phyloP scores from a whole-genome alignment of 129 eudicot species.

The Logfia minima region DNA sequence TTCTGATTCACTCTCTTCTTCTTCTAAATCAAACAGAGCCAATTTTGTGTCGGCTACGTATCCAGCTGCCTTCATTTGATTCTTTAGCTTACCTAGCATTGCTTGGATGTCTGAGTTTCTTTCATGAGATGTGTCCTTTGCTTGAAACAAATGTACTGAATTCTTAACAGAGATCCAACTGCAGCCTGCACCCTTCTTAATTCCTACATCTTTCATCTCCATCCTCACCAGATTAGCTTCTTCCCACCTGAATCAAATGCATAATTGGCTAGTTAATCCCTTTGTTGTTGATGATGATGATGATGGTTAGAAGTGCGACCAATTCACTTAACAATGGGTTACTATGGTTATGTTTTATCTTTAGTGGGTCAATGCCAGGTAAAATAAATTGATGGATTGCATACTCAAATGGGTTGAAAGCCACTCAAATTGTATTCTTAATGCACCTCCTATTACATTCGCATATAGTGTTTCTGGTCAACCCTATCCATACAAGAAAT shows the following conservation, averaged over 20 bases:
- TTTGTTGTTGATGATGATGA: not conserved
- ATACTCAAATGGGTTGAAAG: not conserved
- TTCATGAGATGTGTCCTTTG: constrained; percentile 68
- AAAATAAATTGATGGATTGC: not conserved
- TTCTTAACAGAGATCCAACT: constrained; percentile 79
- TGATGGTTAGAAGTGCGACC: not conserved
- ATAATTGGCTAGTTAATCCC: not conserved
- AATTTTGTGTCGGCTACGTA: constrained; percentile 55
- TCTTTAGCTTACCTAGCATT: constrained; percentile 50
- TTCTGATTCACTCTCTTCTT: constrained; percentile 85
- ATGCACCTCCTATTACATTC: not conserved
- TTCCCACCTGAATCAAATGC: constrained; percentile 57
- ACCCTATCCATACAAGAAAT: not conserved
- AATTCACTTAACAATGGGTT: not conserved
- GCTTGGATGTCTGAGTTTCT: constrained; percentile 59
- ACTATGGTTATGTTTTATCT: not conserved
- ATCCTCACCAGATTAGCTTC: constrained; percentile 70
- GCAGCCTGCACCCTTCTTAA: constrained; percentile 68
- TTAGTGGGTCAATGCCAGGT: not conserved
- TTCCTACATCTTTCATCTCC: constrained; percentile 82
- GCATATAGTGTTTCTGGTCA: not conserved
- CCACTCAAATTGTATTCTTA: not conserved
- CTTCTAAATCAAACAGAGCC: constrained; percentile 75
- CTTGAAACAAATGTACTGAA: constrained; percentile 63
- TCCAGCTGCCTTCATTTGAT: constrained; percentile 65